phyloP scores from a whole-genome alignment of 768 basidiomycete species.

The Tylopilus plumbeoviolaceoides region DNA sequence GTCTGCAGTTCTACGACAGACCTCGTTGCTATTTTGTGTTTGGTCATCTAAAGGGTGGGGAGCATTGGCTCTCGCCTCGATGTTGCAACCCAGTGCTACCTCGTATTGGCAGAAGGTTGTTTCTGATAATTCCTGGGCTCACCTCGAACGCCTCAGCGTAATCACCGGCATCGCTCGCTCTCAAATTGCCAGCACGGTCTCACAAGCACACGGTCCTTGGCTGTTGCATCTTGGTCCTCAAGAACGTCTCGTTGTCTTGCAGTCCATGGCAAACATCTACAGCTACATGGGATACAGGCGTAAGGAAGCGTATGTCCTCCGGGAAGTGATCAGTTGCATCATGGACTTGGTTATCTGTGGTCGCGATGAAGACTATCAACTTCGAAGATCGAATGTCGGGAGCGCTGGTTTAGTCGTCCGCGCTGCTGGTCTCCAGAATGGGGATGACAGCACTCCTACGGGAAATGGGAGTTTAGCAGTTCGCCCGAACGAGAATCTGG shows the following conservation, averaged over 20 bases:
- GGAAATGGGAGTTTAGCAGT: constrained; percentile 59
- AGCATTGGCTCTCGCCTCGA: constrained; percentile 66
- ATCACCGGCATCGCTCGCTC: constrained; percentile 69
- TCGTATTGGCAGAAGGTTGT: constrained; percentile 59
- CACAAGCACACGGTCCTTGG: constrained; percentile 84
- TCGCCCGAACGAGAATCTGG: constrained; percentile 65
- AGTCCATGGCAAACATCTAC: constrained; percentile 70
- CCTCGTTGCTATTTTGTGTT: constrained; percentile 69
- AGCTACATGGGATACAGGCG: constrained; percentile 78
- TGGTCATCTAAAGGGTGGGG: constrained; percentile 92
- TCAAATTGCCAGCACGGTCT: constrained; percentile 59
- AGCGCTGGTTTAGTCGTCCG: constrained; percentile 47
- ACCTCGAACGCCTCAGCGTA: constrained; percentile 60
- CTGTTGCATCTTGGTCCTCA: constrained; percentile 72
- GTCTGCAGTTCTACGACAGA: constrained; percentile 65
- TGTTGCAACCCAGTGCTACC: constrained; percentile 62
- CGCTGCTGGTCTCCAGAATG: constrained; percentile 36
- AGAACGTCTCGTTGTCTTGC: constrained; percentile 69
- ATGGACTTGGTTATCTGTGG: constrained; percentile 86
- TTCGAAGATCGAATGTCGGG: constrained; percentile 33
- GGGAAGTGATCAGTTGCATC: constrained; percentile 82
- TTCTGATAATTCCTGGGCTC: constrained; percentile 44
- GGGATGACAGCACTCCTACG: constrained; percentile 17
- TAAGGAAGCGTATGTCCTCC: constrained; percentile 82
- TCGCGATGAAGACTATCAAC: constrained; percentile 63